phyloP scores from a whole-genome alignment of 1,284 basidiomycete species.

The Ustilago crameri region DNA sequence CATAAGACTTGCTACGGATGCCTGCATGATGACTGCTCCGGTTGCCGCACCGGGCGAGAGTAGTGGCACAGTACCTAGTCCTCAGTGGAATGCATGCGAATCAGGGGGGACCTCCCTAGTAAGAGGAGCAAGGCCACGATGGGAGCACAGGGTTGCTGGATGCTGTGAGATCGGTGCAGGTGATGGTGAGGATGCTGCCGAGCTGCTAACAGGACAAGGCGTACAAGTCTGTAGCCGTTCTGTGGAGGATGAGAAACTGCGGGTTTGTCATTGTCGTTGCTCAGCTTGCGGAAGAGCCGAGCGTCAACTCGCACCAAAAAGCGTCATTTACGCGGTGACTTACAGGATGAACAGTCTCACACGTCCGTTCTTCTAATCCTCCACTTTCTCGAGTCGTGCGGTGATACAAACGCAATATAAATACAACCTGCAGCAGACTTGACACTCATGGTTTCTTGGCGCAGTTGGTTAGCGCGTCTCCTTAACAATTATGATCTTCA shows the following conservation, averaged over 20 bases:
- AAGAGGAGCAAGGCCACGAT: too few species aligned
- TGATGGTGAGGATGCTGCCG: too few species aligned
- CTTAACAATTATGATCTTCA: conserved; percentile 42
- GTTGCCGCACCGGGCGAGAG: neutral
- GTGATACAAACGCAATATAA: too few species aligned
- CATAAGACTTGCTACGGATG: conserved; percentile 28
- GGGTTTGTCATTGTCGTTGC: conserved; percentile 16
- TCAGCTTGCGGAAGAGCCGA: conserved; percentile 14
- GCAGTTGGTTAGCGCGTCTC: conserved; percentile 57
- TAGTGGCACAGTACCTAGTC: neutral
- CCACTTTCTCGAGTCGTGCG: conserved; percentile 7
- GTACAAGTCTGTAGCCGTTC: too few species aligned
- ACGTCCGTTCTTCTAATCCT: conserved; percentile 3
- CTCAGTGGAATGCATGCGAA: neutral
- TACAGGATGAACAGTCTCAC: too few species aligned
- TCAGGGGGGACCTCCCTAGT: neutral
- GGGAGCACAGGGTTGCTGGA: too few species aligned
- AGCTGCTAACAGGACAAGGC: too few species aligned
- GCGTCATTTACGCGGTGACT: conserved; percentile 8
- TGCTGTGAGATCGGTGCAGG: too few species aligned
- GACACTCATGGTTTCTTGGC: conserved; percentile 48
- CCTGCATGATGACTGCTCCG: conserved; percentile 7
- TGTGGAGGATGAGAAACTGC: too few species aligned
- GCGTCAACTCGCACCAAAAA: neutral
- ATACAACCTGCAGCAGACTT: too few species aligned